These are phyloP conservation scores for Hymenoscyphus occultus DNA, from an alignment of 2,329 filamentous ascomycete species.

Conservation along the genomic window DNA sequence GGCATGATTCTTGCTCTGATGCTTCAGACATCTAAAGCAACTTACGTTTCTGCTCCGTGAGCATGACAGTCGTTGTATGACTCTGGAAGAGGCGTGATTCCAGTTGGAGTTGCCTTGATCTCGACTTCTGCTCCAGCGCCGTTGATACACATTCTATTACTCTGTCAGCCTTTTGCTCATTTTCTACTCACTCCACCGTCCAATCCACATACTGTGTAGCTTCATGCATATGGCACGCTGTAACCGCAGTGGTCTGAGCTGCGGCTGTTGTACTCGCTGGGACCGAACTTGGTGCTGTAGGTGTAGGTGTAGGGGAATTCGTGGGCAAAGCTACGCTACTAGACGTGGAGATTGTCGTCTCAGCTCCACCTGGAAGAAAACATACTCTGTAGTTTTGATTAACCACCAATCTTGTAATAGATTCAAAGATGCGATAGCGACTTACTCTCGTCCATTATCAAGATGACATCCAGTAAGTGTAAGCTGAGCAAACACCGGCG, in stretches of 20 bases:
- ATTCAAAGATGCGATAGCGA: neutral
- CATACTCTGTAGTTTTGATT: neutral
- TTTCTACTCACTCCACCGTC: neutral
- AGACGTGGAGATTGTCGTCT: neutral
- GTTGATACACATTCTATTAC: constrained; percentile 42
- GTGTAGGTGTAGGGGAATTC: neutral
- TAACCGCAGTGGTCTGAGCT: constrained; percentile 47
- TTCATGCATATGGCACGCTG: constrained; percentile 51
- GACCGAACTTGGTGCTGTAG: neutral
- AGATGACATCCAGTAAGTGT: constrained; percentile 36
- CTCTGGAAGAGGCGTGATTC: constrained; percentile 51
- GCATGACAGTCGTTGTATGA: constrained; percentile 63
- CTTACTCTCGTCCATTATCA: constrained; percentile 35
- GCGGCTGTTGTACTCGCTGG: neutral
- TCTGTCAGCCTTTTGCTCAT: constrained; percentile 9
- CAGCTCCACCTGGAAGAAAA: constrained; percentile 1
- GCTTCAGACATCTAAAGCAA: neutral
- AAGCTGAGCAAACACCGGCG: neutral
- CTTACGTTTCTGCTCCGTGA: constrained; percentile 57
- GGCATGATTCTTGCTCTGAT: neutral
- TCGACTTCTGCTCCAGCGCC: constrained; percentile 42
- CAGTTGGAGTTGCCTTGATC: constrained; percentile 48
- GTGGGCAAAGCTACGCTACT: neutral
- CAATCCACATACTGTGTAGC: constrained; percentile 37
- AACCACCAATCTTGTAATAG: too few relatives aligned